Base-by-base conservation (phyloP, 164 flowering plant species). In the Aristolochia contorta region DNA sequence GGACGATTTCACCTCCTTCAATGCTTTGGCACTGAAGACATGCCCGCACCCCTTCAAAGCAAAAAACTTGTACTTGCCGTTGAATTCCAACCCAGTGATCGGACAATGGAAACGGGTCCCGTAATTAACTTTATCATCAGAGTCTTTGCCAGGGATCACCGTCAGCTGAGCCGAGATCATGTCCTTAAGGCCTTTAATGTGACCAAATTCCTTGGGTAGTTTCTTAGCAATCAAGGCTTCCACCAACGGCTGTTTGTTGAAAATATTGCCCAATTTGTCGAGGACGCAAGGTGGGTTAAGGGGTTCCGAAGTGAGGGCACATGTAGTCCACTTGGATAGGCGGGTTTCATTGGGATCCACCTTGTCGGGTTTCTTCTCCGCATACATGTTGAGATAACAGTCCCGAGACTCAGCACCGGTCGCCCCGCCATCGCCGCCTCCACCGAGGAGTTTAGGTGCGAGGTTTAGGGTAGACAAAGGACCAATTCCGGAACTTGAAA, bases 371-470 rank as follows among this genome's bases (percentile, higher is more conserved):
- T 90, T 88, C 69, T 82, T 86, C 55, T 59, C 74, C 0, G 97
- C 94, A 62, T 90, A 93, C 99, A 93, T 93, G 55, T 93, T 90
- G 67, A 93, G 90, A 57, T 88, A 90, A 57, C 97, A 93, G 63
- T 93, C 99, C 14, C 99, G 81, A 1, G 99, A 93, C 69, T 90
- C 99, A 0, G 99, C 99, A 9, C 98, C 83, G 0, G 99, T 93
- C 33, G 97, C 82, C 16, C 96, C 97, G 32, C 97, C 97, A 73
- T 93, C 97, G 6, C 99, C 97, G 4, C 96, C 97, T 13, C 99
- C 99, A 2, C 95, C 97, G 5, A 1, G 61, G 62, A 75, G 66
- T 25, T 85, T 80, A 53, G 67, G 20, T 22, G 67, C 78, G 47
- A 87, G 67, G 48, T 58, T 50, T 22, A 90, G 70, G 46, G 79